Evolutionary conservation across 108 stramenopile genomes (phyloP), one percentile per base, ranked within the genome.

Genomic region (Seminavis robusta): DNA sequence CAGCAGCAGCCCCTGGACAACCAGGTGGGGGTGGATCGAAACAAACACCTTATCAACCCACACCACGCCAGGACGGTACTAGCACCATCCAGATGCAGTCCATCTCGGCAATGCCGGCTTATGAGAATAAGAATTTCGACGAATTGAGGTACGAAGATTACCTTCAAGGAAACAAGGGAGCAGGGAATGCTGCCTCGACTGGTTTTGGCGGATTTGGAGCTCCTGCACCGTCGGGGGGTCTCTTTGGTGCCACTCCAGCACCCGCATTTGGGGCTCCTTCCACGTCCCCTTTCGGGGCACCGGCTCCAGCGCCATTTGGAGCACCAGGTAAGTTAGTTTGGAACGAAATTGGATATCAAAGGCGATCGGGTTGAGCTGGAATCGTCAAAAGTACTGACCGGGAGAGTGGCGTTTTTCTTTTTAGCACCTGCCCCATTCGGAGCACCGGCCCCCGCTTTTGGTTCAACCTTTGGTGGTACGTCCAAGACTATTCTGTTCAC

Each of bases 81-180:
- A 73, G 69, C 11, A 56, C 53, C 28, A 92, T 94, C 61, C 61
- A 63, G 52, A 56, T 95, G 44, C 89, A 91, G 38, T 73, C 90
- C 42, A 94, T 95, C 52, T 76, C 90, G 13, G 87, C 86, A 40
- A 92, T 94, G 92, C 74, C 77, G 21, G 75, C 67, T 44, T 97
- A 94, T 53, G 84, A 81, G 46, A 64, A 67, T 8, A 94, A 95
- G 56, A 76, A 72, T 11, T 89, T 90, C 62, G 95, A 97, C 74
- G 94, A 97, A 67, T 67, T 97, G 20, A 71, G 94, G 3, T 67
- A 88, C 28, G 94, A 97, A 59, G 97, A 97, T 72, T 94, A 92
- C 63, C 33, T 45, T 51, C 72, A 74, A 21, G 93, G 91, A 2
- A 94, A 92, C 53, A 85, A 80, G 49, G 90, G 88, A 39, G n/a